A percentile compares a stretch with the other conserved stretches of the same genome.
phyloP scores from a whole-genome alignment of 176 grass and related monocot genomes.

The Echinochloa phyllopogon region DNA sequence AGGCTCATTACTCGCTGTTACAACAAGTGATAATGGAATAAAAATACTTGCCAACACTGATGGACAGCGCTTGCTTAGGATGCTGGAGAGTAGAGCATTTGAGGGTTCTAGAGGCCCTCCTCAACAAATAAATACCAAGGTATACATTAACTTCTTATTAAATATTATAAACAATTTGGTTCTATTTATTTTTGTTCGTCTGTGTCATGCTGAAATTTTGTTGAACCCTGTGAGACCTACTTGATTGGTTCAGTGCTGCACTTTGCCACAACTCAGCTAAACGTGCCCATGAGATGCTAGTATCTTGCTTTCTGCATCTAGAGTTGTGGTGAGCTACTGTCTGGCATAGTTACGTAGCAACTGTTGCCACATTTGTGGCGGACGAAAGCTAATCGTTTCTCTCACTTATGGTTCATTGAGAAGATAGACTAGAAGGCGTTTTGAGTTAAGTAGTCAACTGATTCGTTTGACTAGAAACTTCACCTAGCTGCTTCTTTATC shows the following conservation, averaged over 20 bases:
- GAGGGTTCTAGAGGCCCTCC: conserved; percentile 78
- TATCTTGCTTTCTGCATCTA: conserved; percentile 11
- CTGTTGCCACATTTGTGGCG: not conserved
- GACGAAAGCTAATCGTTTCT: not conserved
- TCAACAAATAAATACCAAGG: conserved; percentile 91
- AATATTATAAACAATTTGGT: conserved; percentile 30
- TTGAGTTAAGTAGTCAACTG: not conserved
- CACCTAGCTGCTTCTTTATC: not conserved
- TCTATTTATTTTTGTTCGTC: not conserved
- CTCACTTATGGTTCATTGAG: not conserved
- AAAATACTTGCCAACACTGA: conserved; percentile 97
- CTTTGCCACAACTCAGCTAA: not conserved
- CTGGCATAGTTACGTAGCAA: not conserved
- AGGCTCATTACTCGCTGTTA: conserved; percentile 93
- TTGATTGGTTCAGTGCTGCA: not conserved
- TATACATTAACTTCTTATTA: conserved; percentile 16
- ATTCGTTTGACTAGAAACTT: conserved; percentile 5
- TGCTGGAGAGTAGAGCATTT: conserved; percentile 88
- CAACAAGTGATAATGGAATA: conserved; percentile 93
- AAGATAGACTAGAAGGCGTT: conserved; percentile 3
- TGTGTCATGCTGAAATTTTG: conserved; percentile 17
- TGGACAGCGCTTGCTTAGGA: conserved; percentile 88
- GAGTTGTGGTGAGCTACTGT: not conserved
- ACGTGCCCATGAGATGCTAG: not conserved
- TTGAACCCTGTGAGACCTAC: not conserved